Conservation (phyloP, 495 filamentous ascomycete species). For the Xylaria scruposa region DNA sequence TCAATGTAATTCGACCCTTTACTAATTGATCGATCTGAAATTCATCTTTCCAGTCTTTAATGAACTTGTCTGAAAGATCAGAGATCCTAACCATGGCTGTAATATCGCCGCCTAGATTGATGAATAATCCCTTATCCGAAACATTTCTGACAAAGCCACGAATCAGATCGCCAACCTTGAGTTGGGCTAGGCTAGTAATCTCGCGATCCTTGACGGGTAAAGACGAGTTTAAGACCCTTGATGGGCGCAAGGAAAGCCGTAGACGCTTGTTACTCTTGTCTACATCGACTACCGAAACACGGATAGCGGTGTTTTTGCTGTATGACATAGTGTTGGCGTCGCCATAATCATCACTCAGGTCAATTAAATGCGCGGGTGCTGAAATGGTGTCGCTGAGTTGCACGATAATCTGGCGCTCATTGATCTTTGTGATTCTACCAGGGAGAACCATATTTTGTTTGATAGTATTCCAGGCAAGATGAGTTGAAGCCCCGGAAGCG, state of each 20-base stretch:
- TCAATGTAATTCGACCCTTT: slow-evolving; percentile 77
- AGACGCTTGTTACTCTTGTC: slow-evolving; percentile 85
- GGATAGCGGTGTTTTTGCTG: slow-evolving; percentile 82
- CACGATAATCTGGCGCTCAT: slow-evolving; percentile 81
- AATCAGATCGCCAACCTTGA: slow-evolving; percentile 80
- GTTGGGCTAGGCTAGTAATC: slow-evolving; percentile 67
- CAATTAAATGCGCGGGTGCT: slow-evolving; percentile 75
- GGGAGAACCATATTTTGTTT: slow-evolving; percentile 79
- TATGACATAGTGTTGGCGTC: slow-evolving; percentile 66
- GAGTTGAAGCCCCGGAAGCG: slow-evolving; percentile 55
- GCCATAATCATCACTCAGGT: slow-evolving; percentile 85
- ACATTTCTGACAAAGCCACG: slow-evolving; percentile 90
- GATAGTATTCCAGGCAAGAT: slow-evolving; percentile 70
- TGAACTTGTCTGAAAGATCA: slow-evolving; percentile 85
- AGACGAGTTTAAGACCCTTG: slow-evolving; percentile 85
- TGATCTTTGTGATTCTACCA: slow-evolving; percentile 82
- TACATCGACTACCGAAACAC: slow-evolving; percentile 79
- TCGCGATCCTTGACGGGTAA: slow-evolving; percentile 83
- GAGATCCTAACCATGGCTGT: slow-evolving; percentile 81
- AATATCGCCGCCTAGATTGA: slow-evolving; percentile 78
- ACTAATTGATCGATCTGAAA: slow-evolving; percentile 89
- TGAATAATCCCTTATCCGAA: slow-evolving; percentile 83
- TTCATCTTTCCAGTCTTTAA: slow-evolving; percentile 95
- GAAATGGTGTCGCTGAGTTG: slow-evolving; percentile 80
- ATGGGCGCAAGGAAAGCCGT: slow-evolving; percentile 81